phyloP scores from a whole-genome alignment of 2,329 filamentous ascomycete species.

The Aureobasidium vineae region DNA sequence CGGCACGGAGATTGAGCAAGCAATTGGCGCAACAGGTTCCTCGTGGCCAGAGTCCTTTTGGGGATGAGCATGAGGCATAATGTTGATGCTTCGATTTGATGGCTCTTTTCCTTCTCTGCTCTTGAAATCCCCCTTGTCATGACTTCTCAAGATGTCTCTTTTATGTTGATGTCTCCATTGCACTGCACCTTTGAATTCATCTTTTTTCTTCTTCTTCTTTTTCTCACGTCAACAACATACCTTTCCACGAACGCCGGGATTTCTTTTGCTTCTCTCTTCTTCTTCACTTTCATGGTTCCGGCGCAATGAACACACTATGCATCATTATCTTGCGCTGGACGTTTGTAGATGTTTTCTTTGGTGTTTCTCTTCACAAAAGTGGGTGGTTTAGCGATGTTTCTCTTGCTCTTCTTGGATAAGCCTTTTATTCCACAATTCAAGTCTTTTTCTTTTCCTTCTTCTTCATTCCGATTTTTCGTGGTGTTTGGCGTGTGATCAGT shows the following conservation, averaged over 20 bases:
- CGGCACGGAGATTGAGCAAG: not conserved
- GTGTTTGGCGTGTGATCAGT: no score
- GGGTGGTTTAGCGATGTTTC: no score
- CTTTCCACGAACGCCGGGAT: not conserved
- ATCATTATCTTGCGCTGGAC: constrained; percentile 13
- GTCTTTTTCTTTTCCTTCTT: no score
- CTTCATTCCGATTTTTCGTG: no score
- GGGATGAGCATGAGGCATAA: constrained; percentile 17
- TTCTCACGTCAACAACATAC: not conserved
- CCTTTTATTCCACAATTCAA: no score
- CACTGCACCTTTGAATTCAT: not conserved
- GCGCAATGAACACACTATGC: not conserved
- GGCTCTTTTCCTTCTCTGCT: not conserved
- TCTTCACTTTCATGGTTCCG: not conserved
- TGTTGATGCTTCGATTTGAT: no score
- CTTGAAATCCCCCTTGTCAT: no score
- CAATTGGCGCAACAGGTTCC: not conserved
- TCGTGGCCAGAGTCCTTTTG: constrained; percentile 15
- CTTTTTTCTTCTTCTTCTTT: not conserved
- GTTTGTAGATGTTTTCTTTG: constrained; percentile 10
- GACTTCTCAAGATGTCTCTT: no score
- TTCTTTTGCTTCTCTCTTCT: not conserved
- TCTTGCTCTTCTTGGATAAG: no score
- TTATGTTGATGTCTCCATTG: no score
- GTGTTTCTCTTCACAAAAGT: not conserved